A percentile compares a stretch with the other conserved stretches of the same genome.
phyloP scores from a whole-genome alignment of 2,329 filamentous ascomycete genomes.

The Fusarium drepaniforme region DNA sequence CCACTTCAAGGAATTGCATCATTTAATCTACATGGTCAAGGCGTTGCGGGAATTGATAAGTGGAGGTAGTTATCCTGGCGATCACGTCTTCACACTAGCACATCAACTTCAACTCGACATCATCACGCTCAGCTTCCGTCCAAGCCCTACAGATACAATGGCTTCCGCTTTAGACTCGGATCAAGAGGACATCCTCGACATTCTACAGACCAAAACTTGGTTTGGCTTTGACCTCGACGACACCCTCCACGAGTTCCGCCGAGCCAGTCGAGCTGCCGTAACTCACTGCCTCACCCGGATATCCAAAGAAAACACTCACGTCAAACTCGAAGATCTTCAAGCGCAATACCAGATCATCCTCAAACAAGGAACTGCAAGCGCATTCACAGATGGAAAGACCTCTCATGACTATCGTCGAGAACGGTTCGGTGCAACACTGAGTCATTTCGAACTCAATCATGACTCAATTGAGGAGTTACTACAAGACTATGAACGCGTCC shows the following conservation, averaged over 20 bases:
- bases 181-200: background rate
- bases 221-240: slow-evolving; percentile 63
- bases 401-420: slow-evolving; percentile 58
- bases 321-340: slow-evolving; percentile 27
- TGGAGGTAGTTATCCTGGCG: background rate
- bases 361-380: slow-evolving; percentile 48
- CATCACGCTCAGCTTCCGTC: background rate
- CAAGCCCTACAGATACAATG: background rate
- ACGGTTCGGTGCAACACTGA: slow-evolving; percentile 51
- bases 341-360: slow-evolving; percentile 51
- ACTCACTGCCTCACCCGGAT: slow-evolving; percentile 48
- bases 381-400: slow-evolving; percentile 58
- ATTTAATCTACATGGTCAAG: background rate
- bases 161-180: fast-evolving
- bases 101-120: background rate
- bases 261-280: slow-evolving; percentile 53
- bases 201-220: slow-evolving; percentile 46
- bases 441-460: slow-evolving; percentile 38
- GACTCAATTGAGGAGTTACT: slow-evolving; percentile 39
- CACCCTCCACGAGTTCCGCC: slow-evolving; percentile 60
- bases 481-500: slow-evolving; percentile 45
- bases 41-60: background rate
- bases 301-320: background rate
- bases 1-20: too few relatives aligned
- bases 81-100: background rate